Base-by-base conservation (phyloP, 768 basidiomycete genomes). In the Auricularia sp. region DNA sequence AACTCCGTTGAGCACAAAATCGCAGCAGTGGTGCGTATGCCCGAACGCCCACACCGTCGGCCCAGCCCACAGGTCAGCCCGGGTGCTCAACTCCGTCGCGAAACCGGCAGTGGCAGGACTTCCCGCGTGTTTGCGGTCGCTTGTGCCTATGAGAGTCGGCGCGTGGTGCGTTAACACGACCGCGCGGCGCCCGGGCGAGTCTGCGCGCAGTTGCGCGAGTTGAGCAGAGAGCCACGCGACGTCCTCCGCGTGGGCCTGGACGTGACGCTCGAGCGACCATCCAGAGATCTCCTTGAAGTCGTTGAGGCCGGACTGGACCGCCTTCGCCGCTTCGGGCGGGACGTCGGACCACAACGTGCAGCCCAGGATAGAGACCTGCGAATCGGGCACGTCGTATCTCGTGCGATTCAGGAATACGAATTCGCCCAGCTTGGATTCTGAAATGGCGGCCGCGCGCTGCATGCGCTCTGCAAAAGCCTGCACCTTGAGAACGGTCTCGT, bases 161-260 rank as follows among this genome's bases (percentile, higher is more conserved):
- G 78, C 76, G 65, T 80, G 76, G 65, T 80, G 79, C 14, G 77
- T 77, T 67, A 79, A 73, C 8, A 80, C 70, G 21, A 75, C 68
- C 4, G 79, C 65, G n/a, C 68, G 62, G 21, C 76, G 65, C 33
- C 72, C 65, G 1, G 73, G 73, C 66, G 75, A 73, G 21, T 74
- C 65, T 29, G 29, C 29, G 29, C 29, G 29, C 6, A 37, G 78
- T 71, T 13, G 68, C n/a, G 16, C 69, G 62, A 35, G 76, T 64
- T 13, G 70, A 65, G 8, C 36, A 54, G 71, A 68, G 29, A 80
- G 72, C 78, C 78, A 79, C 10, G 61, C 65, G 29, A 69, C 45
- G 66, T 79, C 77, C 14, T 64, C 64, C 1, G 44, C 63, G 65
- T 79, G 78, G 7, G 67, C 65, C 3, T 65, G 67, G 33, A 45